These are phyloP conservation scores for Cercospora citrullina DNA, from an alignment of 2,329 filamentous ascomycete species.

Conservation along the genomic window DNA sequence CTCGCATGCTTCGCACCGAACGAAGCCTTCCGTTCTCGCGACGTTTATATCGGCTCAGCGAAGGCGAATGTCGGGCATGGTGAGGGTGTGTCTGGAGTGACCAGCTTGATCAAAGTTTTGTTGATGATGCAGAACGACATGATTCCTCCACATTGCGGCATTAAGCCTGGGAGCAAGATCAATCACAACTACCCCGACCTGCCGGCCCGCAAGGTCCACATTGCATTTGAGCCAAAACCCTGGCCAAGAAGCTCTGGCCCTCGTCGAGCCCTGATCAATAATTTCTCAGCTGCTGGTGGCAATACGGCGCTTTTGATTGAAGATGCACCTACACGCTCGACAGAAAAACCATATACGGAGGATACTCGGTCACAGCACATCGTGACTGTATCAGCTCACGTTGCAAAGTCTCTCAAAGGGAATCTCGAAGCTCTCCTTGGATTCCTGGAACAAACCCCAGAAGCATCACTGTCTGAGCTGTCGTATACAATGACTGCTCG, in stretches of 20 bases:
- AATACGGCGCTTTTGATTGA: constrained; percentile 68
- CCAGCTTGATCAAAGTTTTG: constrained; percentile 40
- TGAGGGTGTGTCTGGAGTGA: constrained; percentile 40
- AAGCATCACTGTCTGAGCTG: constrained; percentile 51
- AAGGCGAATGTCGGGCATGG: constrained; percentile 42
- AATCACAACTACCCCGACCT: not conserved
- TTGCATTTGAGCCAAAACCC: not conserved
- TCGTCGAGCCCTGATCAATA: constrained; percentile 58
- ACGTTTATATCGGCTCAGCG: constrained; percentile 37
- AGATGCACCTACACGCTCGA: constrained; percentile 52
- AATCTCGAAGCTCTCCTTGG: constrained; percentile 51
- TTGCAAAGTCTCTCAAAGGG: constrained; percentile 45
- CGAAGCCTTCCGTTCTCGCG: constrained; percentile 1
- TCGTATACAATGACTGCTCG: constrained; percentile 42
- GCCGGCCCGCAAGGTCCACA: not conserved
- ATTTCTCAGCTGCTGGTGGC: constrained; percentile 70
- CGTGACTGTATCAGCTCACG: constrained; percentile 60
- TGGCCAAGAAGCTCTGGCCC: constrained; percentile 26
- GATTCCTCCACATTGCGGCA: constrained; percentile 36
- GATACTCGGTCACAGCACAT: constrained; percentile 47
- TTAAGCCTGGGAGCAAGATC: constrained; percentile 7
- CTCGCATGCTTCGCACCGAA: not conserved
- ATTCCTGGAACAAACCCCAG: not conserved
- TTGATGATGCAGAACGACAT: constrained; percentile 38
- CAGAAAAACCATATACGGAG: not conserved